phyloP scores from a whole-genome alignment of 495 filamentous ascomycete species.

The Penicillium daleae region DNA sequence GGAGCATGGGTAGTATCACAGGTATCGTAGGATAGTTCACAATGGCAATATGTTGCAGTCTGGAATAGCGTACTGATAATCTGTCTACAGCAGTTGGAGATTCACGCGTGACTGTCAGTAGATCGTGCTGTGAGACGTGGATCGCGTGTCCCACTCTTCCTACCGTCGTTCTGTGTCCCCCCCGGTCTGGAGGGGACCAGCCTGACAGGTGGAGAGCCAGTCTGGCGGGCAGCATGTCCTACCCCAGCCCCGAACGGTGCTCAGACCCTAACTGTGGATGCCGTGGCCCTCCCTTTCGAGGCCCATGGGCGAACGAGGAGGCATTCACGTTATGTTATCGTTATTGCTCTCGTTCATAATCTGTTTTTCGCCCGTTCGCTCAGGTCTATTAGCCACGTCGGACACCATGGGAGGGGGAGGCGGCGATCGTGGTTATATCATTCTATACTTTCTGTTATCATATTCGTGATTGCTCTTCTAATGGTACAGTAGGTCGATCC shows the following conservation, averaged over 20 bases:
- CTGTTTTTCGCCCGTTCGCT: not conserved
- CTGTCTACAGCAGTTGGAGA: too few relatives aligned
- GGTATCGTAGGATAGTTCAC: too few relatives aligned
- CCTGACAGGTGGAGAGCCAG: not conserved
- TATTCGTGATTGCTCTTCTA: not conserved
- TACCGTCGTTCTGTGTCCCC: not conserved
- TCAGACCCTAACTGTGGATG: constrained; percentile 1
- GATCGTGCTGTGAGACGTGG: constrained; percentile 1
- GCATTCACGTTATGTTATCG: not conserved
- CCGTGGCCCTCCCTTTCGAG: not conserved
- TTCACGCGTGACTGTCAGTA: not conserved
- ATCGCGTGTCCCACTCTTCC: not conserved
- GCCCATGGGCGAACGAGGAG: not conserved
- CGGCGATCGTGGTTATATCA: not conserved
- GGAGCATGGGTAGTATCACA: not conserved
- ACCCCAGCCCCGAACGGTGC: constrained; percentile 2
- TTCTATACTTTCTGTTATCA: not conserved
- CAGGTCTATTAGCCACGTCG: not conserved
- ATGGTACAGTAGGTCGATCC: not conserved
- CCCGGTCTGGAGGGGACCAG: not conserved
- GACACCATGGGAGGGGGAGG: not conserved
- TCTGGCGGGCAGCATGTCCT: constrained; percentile 6
- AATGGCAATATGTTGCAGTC: not conserved
- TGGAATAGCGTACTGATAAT: too few relatives aligned
- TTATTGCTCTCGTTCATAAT: not conserved